Percentiles rank a stretch among this genome's conserved stretches.
phyloP scores from a whole-genome alignment of 2,329 filamentous ascomycete genomes.

The Dothistroma pini region DNA sequence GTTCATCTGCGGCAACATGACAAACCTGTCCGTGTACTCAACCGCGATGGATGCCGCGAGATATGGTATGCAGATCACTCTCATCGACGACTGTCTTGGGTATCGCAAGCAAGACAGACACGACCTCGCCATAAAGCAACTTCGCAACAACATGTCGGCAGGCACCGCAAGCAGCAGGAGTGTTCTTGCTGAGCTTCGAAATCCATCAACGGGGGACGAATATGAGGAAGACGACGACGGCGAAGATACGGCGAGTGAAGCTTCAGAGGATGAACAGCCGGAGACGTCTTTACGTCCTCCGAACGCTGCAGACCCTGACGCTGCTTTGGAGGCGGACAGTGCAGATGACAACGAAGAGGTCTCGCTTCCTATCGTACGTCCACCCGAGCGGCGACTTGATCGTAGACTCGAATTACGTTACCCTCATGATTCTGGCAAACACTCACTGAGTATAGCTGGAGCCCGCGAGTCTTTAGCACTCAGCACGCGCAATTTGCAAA shows the following conservation, averaged over 20 bases:
- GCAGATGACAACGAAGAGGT: constrained; percentile 22
- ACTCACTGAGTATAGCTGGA: constrained; percentile 23
- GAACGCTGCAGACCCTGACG: neutral
- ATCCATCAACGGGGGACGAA: constrained; percentile 12
- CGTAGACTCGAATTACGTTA: constrained; percentile 13
- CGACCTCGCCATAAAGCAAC: constrained; percentile 63
- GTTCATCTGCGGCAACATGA: constrained; percentile 81
- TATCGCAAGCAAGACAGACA: constrained; percentile 70
- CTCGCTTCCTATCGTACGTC: constrained; percentile 21
- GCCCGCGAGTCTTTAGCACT: constrained; percentile 22
- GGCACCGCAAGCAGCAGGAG: constrained; percentile 58
- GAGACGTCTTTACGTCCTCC: neutral
- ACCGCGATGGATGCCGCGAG: constrained; percentile 86
- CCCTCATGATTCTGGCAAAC: constrained; percentile 9
- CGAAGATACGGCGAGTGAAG: constrained; percentile 15
- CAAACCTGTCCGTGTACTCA: constrained; percentile 85
- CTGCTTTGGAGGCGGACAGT: constrained; percentile 19
- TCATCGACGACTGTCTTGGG: constrained; percentile 85
- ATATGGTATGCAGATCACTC: constrained; percentile 80
- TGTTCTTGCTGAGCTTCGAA: constrained; percentile 23
- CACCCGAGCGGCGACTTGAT: constrained; percentile 12
- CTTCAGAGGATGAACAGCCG: neutral
- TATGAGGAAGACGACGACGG: constrained; percentile 16
- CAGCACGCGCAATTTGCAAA: constrained; percentile 36
- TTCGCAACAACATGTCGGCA: constrained; percentile 72